Base-by-base conservation (phyloP, 495 filamentous ascomycete species). In the Darksidea phi region DNA sequence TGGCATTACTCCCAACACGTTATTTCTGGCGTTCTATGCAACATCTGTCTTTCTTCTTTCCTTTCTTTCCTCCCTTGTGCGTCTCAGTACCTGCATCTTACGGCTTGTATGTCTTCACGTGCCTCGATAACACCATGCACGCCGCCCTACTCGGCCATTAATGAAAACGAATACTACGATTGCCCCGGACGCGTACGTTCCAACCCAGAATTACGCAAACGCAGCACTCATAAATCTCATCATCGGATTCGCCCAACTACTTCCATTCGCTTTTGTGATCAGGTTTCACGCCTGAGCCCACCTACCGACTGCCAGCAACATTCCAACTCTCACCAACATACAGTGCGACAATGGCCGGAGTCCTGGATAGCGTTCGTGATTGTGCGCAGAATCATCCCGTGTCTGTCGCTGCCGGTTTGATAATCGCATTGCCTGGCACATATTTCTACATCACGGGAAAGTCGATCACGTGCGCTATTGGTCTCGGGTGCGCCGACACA, bases 351-450 rank as follows among this genome's bases (percentile, higher is more conserved):
- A 63, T 63, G 60, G 18, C 53, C 8, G 26, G 37, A 12, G 26
- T 53, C 5, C 24, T 63, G 10, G 54, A 63, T 23, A 21, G 43
- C 24, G 48, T 53, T 13, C 54, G 60, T 46, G 60, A 63, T 18
- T 63, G 57, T 20, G 54, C 60, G 24, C 60, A 63, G 20, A 52
- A 20, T 41, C 60, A 57, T 47, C 60, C 60, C 12, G 5, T 55
- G 34, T 62, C 59, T 26, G 21, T 62, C 6, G 54, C 60, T 8
- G 28, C 54, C 17, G 37, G 53, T 3, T 24, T 63, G 8, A 48
- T 63, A 20, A 53, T 63, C 46, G 54, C 54, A 32, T 46, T 63
- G 8, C 60, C 60, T 28, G 60, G 60, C 28, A 46, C 60, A 13
- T 63, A 63, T 46, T 45, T 63, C 17, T 46, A 34, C 13, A 23